Base-by-base conservation (phyloP, 495 filamentous ascomycete species). In the Penicillium desertorum region DNA sequence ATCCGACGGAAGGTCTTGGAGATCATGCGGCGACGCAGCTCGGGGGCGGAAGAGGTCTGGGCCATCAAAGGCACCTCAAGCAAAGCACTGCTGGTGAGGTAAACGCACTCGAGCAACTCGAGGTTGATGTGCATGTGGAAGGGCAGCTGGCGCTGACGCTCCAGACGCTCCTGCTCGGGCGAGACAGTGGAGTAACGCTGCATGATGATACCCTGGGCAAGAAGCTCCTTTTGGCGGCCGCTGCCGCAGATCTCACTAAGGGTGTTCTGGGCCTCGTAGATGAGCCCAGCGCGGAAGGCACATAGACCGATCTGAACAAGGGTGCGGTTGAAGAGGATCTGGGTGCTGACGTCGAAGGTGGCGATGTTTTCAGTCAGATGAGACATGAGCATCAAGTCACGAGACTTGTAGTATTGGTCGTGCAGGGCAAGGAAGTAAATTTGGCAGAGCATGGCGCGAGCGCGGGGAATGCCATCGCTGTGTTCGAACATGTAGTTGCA, bases 111-210 rank as follows among this genome's bases (percentile, higher is more conserved):
- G 4, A 99, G 85, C 29, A 99, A 84, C 66, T 99, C 94, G 20
- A 99, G 82, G 80, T 99, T 99, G 81, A 99, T 98, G 81, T 99
- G 94, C 90, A 97, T 96, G 78, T 99, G 94, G 84, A 99, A 99
- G 43, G 94, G 94, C 57, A 99, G 81, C 76, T 98, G 94, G 58
- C 94, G 86, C 72, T 98, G 94, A 61, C 92, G 86, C 74, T 99
- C 94, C 23, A 98, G 83, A 59, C 93, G 88, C 75, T 99, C 94
- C 72, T 98, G 95, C 77, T 99, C 94, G 5, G 94, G 95, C 17
- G 90, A 90, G 55, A 98, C 92, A 65, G 94, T 92, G 30, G 85
- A 90, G 77, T 89, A 99, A 41, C 94, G 85, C 78, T 98, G 95
- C 61, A 98, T 92, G 80, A 96, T 95, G 54, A 99, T 89, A 69